These are phyloP conservation scores for Tinospora cordifolia DNA, from an alignment of 164 flowering plant species.

Conservation along the genomic window DNA sequence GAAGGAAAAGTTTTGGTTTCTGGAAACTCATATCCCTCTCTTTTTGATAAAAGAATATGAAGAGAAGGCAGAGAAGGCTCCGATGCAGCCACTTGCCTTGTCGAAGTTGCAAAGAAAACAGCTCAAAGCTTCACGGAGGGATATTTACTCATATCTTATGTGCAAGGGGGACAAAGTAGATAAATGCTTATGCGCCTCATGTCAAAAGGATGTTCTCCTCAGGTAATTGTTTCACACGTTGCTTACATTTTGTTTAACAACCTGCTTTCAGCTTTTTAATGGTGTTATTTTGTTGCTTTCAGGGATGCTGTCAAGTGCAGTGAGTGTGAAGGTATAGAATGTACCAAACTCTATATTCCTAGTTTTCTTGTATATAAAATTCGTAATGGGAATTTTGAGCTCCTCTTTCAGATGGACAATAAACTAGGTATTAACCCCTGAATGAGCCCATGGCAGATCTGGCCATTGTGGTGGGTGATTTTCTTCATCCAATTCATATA, in stretches of 20 bases:
- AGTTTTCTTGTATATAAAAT: background rate
- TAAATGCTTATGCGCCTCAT: constrained; percentile 53
- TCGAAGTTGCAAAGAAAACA: constrained; percentile 44
- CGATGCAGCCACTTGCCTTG: constrained; percentile 15
- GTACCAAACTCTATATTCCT: background rate
- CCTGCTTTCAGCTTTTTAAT: constrained; percentile 15
- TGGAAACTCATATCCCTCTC: constrained; percentile 65
- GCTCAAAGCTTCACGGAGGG: constrained; percentile 42
- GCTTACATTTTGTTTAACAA: background rate
- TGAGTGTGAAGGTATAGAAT: constrained; percentile 65
- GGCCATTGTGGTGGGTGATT: background rate
- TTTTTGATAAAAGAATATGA: constrained; percentile 83
- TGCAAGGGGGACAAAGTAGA: constrained; percentile 45
- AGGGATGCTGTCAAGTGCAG: constrained; percentile 70
- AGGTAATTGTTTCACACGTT: constrained; percentile 38
- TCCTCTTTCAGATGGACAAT: background rate
- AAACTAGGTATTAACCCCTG: background rate
- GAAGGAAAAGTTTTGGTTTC: constrained; percentile 70
- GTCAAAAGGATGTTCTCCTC: constrained; percentile 51
- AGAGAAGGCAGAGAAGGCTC: constrained; percentile 27
- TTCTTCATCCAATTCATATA: background rate
- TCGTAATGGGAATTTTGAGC: background rate
- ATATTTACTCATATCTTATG: constrained; percentile 55
- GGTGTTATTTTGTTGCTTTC: constrained; percentile 20
- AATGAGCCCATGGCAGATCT: background rate